Conservation (phyloP, 169 alveolate genomes). For the Plasmodium cynomolgi region DNA sequence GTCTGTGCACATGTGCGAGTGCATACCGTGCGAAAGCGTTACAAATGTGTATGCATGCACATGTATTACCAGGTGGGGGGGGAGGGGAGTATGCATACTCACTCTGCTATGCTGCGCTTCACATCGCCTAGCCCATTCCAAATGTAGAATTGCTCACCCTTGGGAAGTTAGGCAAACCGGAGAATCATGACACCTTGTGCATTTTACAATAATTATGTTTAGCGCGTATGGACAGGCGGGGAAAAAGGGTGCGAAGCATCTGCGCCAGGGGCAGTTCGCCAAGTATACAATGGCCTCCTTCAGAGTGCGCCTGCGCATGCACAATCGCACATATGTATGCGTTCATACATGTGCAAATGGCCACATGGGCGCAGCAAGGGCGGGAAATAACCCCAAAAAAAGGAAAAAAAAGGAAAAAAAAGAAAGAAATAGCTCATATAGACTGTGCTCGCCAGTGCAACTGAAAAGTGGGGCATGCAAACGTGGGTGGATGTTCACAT, state of each 20-base stretch:
- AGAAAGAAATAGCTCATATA: constrained; percentile 11
- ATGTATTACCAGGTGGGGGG: neutral
- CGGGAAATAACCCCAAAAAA: neutral
- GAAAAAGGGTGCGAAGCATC: neutral
- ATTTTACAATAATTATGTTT: neutral
- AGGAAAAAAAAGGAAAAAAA: neutral
- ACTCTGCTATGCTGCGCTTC: neutral
- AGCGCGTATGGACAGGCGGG: neutral
- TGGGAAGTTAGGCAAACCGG: neutral
- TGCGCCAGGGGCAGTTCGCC: neutral
- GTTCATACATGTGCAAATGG: neutral
- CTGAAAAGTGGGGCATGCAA: neutral
- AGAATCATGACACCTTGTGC: neutral
- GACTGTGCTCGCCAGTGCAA: constrained; percentile 68
- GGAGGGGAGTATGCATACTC: neutral
- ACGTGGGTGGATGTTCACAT: neutral
- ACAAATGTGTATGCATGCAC: neutral
- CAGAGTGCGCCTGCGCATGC: neutral
- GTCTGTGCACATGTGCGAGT: neutral
- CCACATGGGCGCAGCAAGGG: neutral
- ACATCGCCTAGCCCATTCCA: neutral
- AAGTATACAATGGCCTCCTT: neutral
- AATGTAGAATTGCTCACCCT: neutral
- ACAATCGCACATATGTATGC: neutral
- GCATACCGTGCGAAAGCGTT: neutral